Base-by-base conservation (phyloP, 106 monocot species). In the Narthecium ossifragum region DNA sequence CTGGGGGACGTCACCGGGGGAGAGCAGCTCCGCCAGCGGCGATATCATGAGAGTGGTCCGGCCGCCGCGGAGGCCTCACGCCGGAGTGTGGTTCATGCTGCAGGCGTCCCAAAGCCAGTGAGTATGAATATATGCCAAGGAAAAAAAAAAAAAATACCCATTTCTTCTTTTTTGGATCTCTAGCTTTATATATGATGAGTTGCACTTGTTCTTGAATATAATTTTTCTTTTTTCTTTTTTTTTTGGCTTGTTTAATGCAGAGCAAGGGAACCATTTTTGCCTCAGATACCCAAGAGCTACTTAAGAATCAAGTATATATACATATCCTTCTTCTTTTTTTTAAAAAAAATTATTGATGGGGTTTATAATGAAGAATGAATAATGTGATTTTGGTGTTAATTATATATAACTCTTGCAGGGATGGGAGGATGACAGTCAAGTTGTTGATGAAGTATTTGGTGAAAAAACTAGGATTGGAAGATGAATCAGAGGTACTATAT, bases 341-440 rank as follows among this genome's bases (percentile, higher is more conserved):
- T n/a, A n/a, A n/a, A n/a, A n/a, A n/a, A n/a, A n/a, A n/a, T n/a
- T n/a, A n/a, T n/a, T n/a, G n/a, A n/a, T n/a, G n/a, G n/a, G n/a
- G n/a, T n/a, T n/a, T n/a, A n/a, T n/a, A n/a, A n/a, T n/a, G n/a
- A n/a, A n/a, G n/a, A n/a, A n/a, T n/a, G n/a, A n/a, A n/a, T n/a
- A n/a, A n/a, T n/a, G n/a, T n/a, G n/a, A n/a, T n/a, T n/a, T 26
- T 50, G 9, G 0, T 57, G 27, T 27, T 9, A 15, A 39, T 47
- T 11, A 34, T 70, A 3, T 48, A 36, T 57, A 4, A 46, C 1
- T 37, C 13, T 31, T 34, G 1, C 18, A 86, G 86, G 64, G 74
- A 86, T 74, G 81, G 71, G 68, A 86, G 78, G 66, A 86, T 86
- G 81, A 78, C 81, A 45, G 58, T 86, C 57, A 71, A 73, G 64